These are phyloP conservation scores for Geranium rotundifolium DNA, from an alignment of 345 rosid species.

Conservation along the genomic window DNA sequence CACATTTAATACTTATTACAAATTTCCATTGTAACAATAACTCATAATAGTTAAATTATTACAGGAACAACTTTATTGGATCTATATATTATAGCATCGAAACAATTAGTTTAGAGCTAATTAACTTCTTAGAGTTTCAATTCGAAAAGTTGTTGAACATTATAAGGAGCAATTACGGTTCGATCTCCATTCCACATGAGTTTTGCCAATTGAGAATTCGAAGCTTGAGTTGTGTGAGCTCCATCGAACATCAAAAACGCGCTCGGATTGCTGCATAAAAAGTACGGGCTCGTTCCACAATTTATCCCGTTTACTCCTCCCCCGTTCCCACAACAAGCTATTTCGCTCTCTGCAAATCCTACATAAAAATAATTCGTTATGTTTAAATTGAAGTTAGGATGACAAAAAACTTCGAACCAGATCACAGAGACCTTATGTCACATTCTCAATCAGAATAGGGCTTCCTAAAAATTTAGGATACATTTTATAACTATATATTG, in stretches of 20 bases:
- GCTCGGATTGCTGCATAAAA: constrained; percentile 10
- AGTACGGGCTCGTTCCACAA: no score
- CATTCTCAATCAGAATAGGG: no score
- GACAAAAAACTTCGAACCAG: no score
- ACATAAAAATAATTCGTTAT: neutral
- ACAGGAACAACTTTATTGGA: no score
- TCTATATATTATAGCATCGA: neutral
- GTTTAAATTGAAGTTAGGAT: no score
- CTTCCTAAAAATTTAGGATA: no score
- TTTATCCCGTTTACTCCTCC: neutral
- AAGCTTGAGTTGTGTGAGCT: constrained; percentile 3
- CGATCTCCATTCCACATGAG: constrained; percentile 9
- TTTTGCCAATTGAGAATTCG: constrained; percentile 9
- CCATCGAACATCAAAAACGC: constrained; percentile 11
- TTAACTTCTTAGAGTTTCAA: no score
- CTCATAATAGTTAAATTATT: no score
- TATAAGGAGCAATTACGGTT: constrained; percentile 2
- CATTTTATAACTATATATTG: no score
- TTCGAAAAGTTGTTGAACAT: constrained; percentile 2
- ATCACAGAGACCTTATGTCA: no score
- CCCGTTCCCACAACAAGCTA: constrained; percentile 5
- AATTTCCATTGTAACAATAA: no score
- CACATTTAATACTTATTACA: no score
- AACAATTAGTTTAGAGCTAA: neutral
- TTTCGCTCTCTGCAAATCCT: constrained; percentile 10